Conservation (phyloP, 768 basidiomycete genomes). For the Hysterangium stoloniferum region DNA sequence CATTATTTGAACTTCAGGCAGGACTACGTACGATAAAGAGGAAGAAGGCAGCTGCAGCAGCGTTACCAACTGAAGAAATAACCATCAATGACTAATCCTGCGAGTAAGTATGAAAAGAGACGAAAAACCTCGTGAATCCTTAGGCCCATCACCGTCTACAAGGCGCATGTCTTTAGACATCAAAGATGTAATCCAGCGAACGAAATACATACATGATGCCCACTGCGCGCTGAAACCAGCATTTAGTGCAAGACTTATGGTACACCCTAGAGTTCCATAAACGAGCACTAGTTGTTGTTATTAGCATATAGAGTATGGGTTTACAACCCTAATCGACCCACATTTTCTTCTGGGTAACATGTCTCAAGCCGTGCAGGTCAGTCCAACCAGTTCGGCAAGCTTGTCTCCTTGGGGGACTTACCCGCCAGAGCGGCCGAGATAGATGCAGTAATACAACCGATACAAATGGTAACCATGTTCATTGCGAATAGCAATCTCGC, state of each 20-base stretch:
- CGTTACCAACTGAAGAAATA: slow-evolving; percentile 14
- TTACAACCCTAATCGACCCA: not conserved
- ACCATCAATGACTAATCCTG: too few relatives aligned
- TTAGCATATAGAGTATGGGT: not conserved
- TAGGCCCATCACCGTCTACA: too few relatives aligned
- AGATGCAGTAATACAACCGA: slow-evolving; percentile 1
- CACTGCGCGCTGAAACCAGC: slow-evolving; percentile 18
- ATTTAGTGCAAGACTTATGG: slow-evolving; percentile 18
- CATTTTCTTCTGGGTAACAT: slow-evolving; percentile 22
- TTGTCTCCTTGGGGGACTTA: too few relatives aligned
- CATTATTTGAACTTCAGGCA: too few relatives aligned
- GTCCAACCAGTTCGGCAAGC: too few relatives aligned
- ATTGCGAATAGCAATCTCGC: slow-evolving; percentile 11
- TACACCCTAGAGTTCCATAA: slow-evolving; percentile 23
- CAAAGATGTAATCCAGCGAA: too few relatives aligned
- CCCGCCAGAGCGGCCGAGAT: slow-evolving; percentile 5
- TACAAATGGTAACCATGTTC: slow-evolving; percentile 13
- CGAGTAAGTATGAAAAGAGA: too few relatives aligned
- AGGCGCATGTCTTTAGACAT: too few relatives aligned
- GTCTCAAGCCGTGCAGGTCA: slow-evolving; percentile 21
- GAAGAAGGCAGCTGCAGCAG: slow-evolving; percentile 27
- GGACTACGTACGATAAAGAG: slow-evolving; percentile 14
- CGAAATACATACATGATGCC: slow-evolving; percentile 15
- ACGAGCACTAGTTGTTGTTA: slow-evolving; percentile 22
- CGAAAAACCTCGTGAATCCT: too few relatives aligned